Evolutionary conservation across 306 rosid species (phyloP), one percentile per base, ranked within the genome.

Genomic region (Vigna nakashimae): DNA sequence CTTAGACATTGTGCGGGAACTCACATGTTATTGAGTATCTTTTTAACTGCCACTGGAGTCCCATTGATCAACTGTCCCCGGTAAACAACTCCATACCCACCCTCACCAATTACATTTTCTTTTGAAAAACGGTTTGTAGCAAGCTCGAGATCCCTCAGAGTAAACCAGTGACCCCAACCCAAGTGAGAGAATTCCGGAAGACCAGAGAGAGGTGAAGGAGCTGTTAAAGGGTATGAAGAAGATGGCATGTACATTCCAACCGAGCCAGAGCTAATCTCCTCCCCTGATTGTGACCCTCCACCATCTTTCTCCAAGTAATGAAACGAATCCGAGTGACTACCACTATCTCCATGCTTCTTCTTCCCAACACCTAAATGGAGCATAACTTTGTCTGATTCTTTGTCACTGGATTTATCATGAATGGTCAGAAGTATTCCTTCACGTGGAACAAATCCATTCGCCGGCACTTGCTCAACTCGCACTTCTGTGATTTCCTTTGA

Each of bases 91-190:
- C 98, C 94, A 73, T 91, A 93, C 15, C 97, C 98, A 51, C 98
- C 98, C 79, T 93, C 97, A 17, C 96, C 97, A 1, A 93, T 81
- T 28, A 93, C 85, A 74, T 87, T 87, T 24, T 91, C 94, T 50
- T 91, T 89, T 2, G 91, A 77, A 82, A 93, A 93, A 7, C 90
- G 85, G 49, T 84, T 91, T 28, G 97, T 89, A 6, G 97, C 91
- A n/a, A 84, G 84, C 76, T 93, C 98, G 56, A 93, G 91, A 87
- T 93, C 98, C 71, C 97, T 83, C 20, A 91, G 71, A 11, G 94
- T 93, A 85, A 91, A 91, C 98, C 98, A 93, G 79, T 91, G 93
- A 28, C 98, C 98, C 96, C 98, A 91, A 45, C 94, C 96, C 88
- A 93, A 85, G 82, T 83, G 96, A 9, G 98, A 90, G 78, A 92